These are phyloP conservation scores for Dothideomycetes sp. DNA, from an alignment of 2,329 filamentous ascomycete genomes.

Conservation along the genomic window DNA sequence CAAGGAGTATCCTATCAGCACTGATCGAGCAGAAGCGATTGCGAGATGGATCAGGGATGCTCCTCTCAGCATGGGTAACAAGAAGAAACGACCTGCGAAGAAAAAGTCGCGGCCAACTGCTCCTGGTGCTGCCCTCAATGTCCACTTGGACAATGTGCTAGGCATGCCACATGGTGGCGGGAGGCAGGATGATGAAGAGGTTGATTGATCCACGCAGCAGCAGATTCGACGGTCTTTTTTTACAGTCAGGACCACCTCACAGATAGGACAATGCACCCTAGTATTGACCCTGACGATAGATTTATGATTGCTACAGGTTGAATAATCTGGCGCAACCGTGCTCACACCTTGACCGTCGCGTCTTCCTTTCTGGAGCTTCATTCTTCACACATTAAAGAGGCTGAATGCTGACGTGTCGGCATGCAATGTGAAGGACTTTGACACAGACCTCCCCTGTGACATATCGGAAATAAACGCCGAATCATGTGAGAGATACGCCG, in stretches of 20 bases:
- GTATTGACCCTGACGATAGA: no score
- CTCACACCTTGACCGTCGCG: no score
- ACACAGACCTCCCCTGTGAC: no score
- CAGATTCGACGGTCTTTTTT: neutral
- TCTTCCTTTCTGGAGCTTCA: no score
- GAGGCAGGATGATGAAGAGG: neutral
- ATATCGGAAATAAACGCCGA: no score
- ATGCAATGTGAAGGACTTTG: no score
- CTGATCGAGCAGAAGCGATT: conserved; percentile 58
- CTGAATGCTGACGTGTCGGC: no score
- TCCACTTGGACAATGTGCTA: neutral
- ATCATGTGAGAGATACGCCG: no score
- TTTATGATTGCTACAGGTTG: no score
- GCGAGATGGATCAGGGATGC: conserved; percentile 54
- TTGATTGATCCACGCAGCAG: neutral
- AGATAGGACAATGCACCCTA: no score
- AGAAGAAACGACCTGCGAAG: conserved; percentile 20
- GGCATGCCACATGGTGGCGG: neutral
- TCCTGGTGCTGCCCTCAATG: neutral
- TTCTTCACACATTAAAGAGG: no score
- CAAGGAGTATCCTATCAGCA: conserved; percentile 58
- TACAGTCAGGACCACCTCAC: neutral
- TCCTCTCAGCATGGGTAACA: conserved; percentile 26
- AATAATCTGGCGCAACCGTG: no score
- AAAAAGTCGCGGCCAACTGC: conserved; percentile 7